These are phyloP conservation scores for Candida lessepsii DNA, from an alignment of 805 yeast species.

Conservation along the genomic window DNA sequence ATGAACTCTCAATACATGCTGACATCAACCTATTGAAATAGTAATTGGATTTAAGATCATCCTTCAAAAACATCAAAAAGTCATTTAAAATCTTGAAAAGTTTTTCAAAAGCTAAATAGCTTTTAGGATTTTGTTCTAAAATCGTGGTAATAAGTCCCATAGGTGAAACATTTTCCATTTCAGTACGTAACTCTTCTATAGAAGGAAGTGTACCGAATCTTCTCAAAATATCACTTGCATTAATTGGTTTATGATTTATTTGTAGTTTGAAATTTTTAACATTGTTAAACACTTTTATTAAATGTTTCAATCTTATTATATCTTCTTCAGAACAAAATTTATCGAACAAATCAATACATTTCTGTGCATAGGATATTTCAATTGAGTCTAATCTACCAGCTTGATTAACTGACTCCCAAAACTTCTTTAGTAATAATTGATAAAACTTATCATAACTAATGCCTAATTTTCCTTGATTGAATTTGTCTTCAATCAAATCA, in stretches of 20 bases:
- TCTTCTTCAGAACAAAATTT: slow-evolving; percentile 10
- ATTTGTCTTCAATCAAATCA: slow-evolving; percentile 20
- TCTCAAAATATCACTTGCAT: slow-evolving; percentile 38
- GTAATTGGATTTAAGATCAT: slow-evolving; percentile 13
- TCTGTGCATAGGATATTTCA: slow-evolving; percentile 23
- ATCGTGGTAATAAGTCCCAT: slow-evolving; percentile 39
- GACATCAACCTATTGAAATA: slow-evolving; percentile 35
- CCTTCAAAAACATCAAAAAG: slow-evolving; percentile 39
- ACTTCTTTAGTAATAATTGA: slow-evolving; percentile 23
- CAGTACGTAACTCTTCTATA: slow-evolving; percentile 13
- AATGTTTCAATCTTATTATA: slow-evolving; percentile 25
- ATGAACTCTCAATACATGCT: slow-evolving; percentile 65
- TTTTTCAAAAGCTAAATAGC: slow-evolving; percentile 46
- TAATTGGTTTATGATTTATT: slow-evolving; percentile 31
- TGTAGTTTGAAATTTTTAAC: slow-evolving; percentile 36
- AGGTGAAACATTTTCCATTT: slow-evolving; percentile 22
- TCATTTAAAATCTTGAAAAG: slow-evolving; percentile 42
- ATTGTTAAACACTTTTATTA: slow-evolving; percentile 34
- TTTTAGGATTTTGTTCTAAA: slow-evolving; percentile 52
- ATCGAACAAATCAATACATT: slow-evolving; percentile 29
- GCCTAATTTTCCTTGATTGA: slow-evolving; percentile 11
- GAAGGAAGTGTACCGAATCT: slow-evolving; percentile 19
- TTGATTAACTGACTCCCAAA: slow-evolving; percentile 33
- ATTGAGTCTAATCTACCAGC: slow-evolving; percentile 35
- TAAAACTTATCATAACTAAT: slow-evolving; percentile 15